Evolutionary conservation across 768 basidiomycete species (phyloP).

Genomic region (Mycena indigotica): DNA sequence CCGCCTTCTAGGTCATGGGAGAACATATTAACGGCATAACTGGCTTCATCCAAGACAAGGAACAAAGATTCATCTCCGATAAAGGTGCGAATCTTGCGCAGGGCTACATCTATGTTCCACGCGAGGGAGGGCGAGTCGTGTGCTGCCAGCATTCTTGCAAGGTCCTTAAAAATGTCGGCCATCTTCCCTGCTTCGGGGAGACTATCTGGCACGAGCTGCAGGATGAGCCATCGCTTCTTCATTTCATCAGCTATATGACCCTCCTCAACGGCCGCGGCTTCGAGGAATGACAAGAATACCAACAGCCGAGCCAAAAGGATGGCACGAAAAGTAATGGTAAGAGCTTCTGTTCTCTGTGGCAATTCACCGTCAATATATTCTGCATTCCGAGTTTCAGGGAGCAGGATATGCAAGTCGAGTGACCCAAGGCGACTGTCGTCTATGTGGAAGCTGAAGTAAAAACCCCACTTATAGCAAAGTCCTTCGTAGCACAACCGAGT

Average conservation of each 20-base stretch:
- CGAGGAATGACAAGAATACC: background rate
- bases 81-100: background rate
- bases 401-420: background rate
- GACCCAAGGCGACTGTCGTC: conserved; percentile 3
- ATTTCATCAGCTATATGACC: background rate
- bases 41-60: background rate
- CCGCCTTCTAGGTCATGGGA: background rate
- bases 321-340: background rate
- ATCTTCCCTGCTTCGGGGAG: background rate
- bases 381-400: background rate
- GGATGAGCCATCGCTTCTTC: background rate
- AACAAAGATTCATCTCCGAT: background rate
- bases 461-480: conserved; percentile 2
- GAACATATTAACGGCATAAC: background rate
- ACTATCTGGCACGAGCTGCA: background rate
- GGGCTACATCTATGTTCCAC: background rate
- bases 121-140: background rate
- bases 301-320: background rate
- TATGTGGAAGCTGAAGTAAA: conserved; percentile 8
- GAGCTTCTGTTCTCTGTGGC: background rate
- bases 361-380: background rate
- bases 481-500: conserved; percentile 10
- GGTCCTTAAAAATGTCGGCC: background rate
- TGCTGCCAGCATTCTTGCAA: background rate
- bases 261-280: background rate